Percentiles rank a stretch among this genome's conserved stretches.
These are phyloP conservation scores for Aureobasidium sp. DNA, from an alignment of 2,329 filamentous ascomycete genomes.

Conservation along the genomic window DNA sequence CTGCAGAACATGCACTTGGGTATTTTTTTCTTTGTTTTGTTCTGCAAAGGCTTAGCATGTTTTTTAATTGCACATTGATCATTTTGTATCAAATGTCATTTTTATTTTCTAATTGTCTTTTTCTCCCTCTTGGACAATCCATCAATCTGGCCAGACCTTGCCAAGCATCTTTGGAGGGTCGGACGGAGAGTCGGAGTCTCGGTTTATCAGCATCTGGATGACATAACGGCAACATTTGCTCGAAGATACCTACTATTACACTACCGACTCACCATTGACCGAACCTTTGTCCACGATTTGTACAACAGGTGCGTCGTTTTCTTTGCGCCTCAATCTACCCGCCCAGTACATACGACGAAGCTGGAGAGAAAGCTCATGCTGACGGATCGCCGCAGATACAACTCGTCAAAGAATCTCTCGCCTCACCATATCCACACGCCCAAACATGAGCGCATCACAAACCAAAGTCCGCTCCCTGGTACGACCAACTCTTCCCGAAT, in stretches of 20 bases:
- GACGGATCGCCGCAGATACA: neutral
- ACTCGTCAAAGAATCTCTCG: neutral
- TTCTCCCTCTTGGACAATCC: neutral
- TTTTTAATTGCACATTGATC: neutral
- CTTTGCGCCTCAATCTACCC: neutral
- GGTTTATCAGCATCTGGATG: neutral
- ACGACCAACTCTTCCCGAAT: neutral
- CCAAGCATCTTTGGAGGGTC: neutral
- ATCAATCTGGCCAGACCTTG: neutral
- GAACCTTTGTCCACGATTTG: neutral
- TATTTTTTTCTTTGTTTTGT: neutral
- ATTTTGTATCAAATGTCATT: neutral
- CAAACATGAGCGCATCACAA: constrained; percentile 13
- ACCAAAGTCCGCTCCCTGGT: constrained; percentile 18
- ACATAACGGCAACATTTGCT: constrained; percentile 9
- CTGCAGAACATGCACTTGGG: neutral
- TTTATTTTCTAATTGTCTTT: neutral
- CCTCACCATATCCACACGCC: neutral
- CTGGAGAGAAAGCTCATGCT: neutral
- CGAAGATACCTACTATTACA: neutral
- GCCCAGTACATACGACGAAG: neutral
- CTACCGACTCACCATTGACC: neutral
- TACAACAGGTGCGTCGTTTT: neutral
- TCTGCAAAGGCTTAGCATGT: neutral
- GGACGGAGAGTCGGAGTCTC: constrained; percentile 3